Evolutionary conservation across 768 basidiomycete species (phyloP), one percentile per base, ranked within the genome.

Genomic region (Boletales sp.): DNA sequence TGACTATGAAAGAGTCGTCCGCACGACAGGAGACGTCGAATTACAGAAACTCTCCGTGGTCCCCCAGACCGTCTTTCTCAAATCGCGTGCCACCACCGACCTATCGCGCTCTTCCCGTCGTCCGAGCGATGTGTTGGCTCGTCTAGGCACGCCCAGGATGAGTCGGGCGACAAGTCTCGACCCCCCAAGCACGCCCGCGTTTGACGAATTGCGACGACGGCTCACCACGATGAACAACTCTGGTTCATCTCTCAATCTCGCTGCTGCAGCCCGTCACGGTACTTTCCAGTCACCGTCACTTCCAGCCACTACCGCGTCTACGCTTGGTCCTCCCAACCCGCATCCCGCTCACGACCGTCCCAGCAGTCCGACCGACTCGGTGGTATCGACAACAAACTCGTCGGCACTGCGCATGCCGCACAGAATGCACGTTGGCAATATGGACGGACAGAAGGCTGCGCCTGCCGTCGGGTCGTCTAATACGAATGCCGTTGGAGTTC

Each of bases 1-100:
- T 34, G 86, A 87, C 56, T 68, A 78, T 0, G 84, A 83, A 17
- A 78, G 78, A 58, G 78, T 75, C 50, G 73, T 90, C 19, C 86
- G 82, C 62, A 74, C 81, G 5, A 78, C 75, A 9, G 80, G 80
- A 17, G 80, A 86, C 43, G 75, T 92, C 31, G 87, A 91, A 51
- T 77, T 99, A 36, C 87, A 87, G 59, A 92, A 90, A 59, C 81
- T 97, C 4, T 86, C 87, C 1, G 86, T 94, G 5, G 88, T 94
- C 0, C 92, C 93, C 12, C 91, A 90, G 51, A 97, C 92, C 0
- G 84, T 97, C 17, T 97, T 97, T 68, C 72, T 97, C 57, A 89
- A 80, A 59, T 62, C 79, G 24, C 53, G 54, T 17, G 41, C 65
- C 17, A 62, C 68, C 19, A 63, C 71, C 7, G 81, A 84, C 7